Percentiles rank a stretch among this genome's conserved stretches.
phyloP scores from a whole-genome alignment of 1,284 basidiomycete species.

The Kwoniella shivajii region DNA sequence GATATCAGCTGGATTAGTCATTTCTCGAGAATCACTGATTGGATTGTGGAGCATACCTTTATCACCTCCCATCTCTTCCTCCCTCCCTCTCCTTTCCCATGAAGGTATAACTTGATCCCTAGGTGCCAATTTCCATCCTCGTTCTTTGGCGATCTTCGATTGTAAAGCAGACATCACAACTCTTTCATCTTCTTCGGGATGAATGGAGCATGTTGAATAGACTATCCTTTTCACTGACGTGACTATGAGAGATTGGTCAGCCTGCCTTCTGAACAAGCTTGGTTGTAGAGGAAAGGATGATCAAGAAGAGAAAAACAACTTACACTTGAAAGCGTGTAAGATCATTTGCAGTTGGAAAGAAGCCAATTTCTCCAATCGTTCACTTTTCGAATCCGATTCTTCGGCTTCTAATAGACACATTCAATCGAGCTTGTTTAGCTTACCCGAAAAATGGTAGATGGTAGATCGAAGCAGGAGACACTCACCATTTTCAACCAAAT shows the following conservation, averaged over 20 bases:
- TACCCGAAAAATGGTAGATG: neutral
- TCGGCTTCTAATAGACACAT: constrained; percentile 44
- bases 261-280: neutral
- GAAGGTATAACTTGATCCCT: constrained; percentile 67
- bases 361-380: constrained; percentile 77
- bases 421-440: neutral
- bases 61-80: constrained; percentile 61
- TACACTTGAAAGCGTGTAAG: constrained; percentile 90
- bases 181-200: constrained; percentile 86
- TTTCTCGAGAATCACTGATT: neutral
- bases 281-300: neutral
- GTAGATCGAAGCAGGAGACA: neutral
- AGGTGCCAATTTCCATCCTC: constrained; percentile 69
- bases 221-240: constrained; percentile 66
- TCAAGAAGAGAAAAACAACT: constrained; percentile 29
- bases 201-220: constrained; percentile 94
- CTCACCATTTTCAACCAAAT: constrained; percentile 66
- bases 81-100: constrained; percentile 76
- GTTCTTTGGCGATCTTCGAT: constrained; percentile 65
- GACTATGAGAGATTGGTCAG: neutral
- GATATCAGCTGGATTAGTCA: neutral
- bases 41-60: constrained; percentile 19
- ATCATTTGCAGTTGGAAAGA: constrained; percentile 91
- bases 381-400: constrained; percentile 59
- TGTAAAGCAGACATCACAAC: constrained; percentile 73